Conservation (phyloP, 495 filamentous ascomycete species). For the Cenococcum geophilum region DNA sequence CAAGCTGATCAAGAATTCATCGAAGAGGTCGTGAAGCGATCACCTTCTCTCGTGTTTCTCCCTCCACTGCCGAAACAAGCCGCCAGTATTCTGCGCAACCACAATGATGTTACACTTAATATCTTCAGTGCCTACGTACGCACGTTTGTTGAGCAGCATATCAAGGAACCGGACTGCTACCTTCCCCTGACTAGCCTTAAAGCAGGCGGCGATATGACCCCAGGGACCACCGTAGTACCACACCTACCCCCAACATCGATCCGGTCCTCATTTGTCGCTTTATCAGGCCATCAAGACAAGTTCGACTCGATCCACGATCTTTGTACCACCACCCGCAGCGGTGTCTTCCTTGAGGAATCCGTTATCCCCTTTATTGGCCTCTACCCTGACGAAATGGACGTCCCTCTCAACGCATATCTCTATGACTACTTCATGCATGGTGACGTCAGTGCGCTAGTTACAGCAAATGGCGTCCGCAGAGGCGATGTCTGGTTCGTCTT, state of each 20-base stretch:
- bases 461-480: slow-evolving; percentile 53
- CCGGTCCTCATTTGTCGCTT: slow-evolving; percentile 61
- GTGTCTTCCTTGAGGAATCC: slow-evolving; percentile 65
- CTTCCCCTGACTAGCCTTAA: slow-evolving; percentile 55
- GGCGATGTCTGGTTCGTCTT: slow-evolving; percentile 62
- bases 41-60: slow-evolving; percentile 56
- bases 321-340: slow-evolving; percentile 53
- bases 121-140: slow-evolving; percentile 62
- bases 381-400: slow-evolving; percentile 46
- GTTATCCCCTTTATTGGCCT: slow-evolving; percentile 61
- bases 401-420: slow-evolving; percentile 63
- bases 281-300: slow-evolving; percentile 59
- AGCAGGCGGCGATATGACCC: slow-evolving; percentile 37
- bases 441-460: slow-evolving; percentile 48
- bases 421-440: slow-evolving; percentile 73
- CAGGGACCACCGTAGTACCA: slow-evolving; percentile 3
- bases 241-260: slow-evolving; percentile 39
- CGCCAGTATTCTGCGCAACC: slow-evolving; percentile 47
- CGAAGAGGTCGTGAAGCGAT: slow-evolving; percentile 44
- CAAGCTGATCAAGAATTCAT: slow-evolving; percentile 42
- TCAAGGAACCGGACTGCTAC: slow-evolving; percentile 44
- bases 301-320: slow-evolving; percentile 60
- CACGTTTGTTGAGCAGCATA: slow-evolving; percentile 60
- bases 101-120: slow-evolving; percentile 56
- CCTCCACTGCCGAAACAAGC: slow-evolving; percentile 55